Percentiles rank a stretch among this genome's conserved stretches.
Conservation (phyloP, 108 stramenopile genomes). For the Nitzschia palea region DNA sequence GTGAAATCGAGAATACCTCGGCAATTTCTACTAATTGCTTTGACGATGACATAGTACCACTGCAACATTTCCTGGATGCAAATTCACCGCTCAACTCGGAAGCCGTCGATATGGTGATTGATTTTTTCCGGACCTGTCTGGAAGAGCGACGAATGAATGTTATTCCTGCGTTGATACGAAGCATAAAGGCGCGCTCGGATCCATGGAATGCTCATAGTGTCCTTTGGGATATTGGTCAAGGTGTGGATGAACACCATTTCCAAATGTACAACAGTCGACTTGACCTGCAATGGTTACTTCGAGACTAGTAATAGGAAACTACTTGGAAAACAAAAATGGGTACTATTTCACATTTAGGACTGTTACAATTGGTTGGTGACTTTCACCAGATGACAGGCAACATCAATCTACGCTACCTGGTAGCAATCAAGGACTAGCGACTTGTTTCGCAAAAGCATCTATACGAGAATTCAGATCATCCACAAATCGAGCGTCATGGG, state of each 20-base stretch:
- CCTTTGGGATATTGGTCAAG: background rate
- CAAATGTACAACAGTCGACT: background rate
- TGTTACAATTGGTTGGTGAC: no score
- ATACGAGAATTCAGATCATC: slow-evolving; percentile 46
- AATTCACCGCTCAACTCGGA: slow-evolving; percentile 29
- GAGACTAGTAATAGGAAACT: background rate
- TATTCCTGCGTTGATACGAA: slow-evolving; percentile 43
- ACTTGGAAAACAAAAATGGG: no score
- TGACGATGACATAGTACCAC: slow-evolving; percentile 58
- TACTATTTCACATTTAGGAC: no score
- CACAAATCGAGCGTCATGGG: slow-evolving; percentile 54
- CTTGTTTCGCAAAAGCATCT: slow-evolving; percentile 35
- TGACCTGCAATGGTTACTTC: slow-evolving; percentile 4
- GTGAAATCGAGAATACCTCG: background rate
- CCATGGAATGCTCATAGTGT: slow-evolving; percentile 34
- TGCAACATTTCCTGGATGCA: slow-evolving; percentile 54
- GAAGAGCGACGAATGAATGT: slow-evolving; percentile 52
- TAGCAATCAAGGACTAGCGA: no score
- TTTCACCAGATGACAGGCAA: no score
- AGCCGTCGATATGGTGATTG: slow-evolving; percentile 32
- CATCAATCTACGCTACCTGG: no score
- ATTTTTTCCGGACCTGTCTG: slow-evolving; percentile 52
- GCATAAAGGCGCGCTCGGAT: slow-evolving; percentile 48
- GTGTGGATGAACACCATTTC: background rate
- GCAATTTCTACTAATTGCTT: slow-evolving; percentile 41